phyloP scores from a whole-genome alignment of 2,329 filamentous ascomycete species.

The Calonectria henricotiae region DNA sequence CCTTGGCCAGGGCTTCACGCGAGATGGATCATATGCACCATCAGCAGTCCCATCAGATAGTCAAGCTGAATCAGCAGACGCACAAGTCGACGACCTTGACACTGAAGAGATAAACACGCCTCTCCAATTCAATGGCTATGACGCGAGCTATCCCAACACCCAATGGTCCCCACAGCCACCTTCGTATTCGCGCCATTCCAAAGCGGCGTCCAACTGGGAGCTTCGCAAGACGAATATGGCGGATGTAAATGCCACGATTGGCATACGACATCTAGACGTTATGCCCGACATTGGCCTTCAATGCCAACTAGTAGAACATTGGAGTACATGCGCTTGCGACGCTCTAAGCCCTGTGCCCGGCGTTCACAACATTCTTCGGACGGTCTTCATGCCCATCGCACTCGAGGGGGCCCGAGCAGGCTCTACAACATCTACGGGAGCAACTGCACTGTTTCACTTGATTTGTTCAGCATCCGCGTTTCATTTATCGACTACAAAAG shows the following conservation, averaged over 20 bases:
- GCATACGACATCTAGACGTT: conserved; percentile 40
- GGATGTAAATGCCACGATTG: background rate
- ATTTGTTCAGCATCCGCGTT: conserved; percentile 50
- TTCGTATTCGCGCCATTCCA: background rate
- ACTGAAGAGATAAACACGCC: conserved; percentile 30
- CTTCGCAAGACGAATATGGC: background rate
- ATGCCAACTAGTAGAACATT: conserved; percentile 47
- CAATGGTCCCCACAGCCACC: conserved; percentile 1
- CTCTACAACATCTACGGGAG: conserved; percentile 41
- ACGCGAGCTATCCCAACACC: conserved; percentile 10
- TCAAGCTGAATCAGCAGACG: background rate
- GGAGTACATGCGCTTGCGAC: conserved; percentile 47
- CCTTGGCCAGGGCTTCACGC: conserved; percentile 39
- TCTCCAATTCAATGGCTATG: background rate
- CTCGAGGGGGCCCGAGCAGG: conserved; percentile 47
- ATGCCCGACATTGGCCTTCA: conserved; percentile 44
- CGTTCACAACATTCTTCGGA: conserved; percentile 44
- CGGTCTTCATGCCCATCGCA: conserved; percentile 47
- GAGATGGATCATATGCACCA: background rate
- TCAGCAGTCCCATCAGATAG: background rate
- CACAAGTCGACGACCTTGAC: background rate
- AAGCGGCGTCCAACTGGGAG: background rate
- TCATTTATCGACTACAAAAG: conserved; percentile 41
- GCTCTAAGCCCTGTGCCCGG: conserved; percentile 46
- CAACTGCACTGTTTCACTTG: conserved; percentile 47